Base-by-base conservation (phyloP, 148 eudicot genomes). In the Silene uniflora region DNA sequence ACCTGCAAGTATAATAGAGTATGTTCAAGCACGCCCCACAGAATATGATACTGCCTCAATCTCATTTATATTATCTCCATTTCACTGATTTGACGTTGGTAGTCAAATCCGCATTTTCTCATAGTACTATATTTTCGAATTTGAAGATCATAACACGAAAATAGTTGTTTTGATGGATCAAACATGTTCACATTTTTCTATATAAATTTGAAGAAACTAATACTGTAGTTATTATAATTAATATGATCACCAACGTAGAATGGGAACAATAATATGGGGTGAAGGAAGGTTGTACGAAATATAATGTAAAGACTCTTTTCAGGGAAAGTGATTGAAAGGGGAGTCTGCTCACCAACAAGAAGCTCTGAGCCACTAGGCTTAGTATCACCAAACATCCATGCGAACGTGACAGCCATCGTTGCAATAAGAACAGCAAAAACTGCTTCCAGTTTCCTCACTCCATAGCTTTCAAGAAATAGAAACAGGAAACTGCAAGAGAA, bases 301-400 rank as follows among this genome's bases (percentile, higher is more conserved):
- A 39, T 7, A 39, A 39, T 39, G 44, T 3, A 69, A 29, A 5
- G 21, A 21, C 16, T 25, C 14, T 39, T 75, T 18, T 17, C 5
- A 27, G 47, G 23, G n/a, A 18, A 22, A 16, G 46, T 52, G 13
- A 13, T 1, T 7, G 21, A 39, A 56, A 32, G 46, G 54, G 32
- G 13, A 46, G 21, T 63, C 66, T 47, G 52, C 88, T 80, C 66
- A 96, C 99, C 99, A 17, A 85, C 73, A 73, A 93, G 84, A 72
- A 96, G 98, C 75, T 96, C 95, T 14, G 68, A 69, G 22, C 98
- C 99, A 76, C 75, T 68, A 58, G 99, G 99, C 82, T 96, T 91
- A 24, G 99, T 88, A 74, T 96, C 91, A 19, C 95, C 98, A 76
- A 96, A 96, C 98, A 96, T 87, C 99, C 99, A 92, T 1, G 99